Conservation (phyloP, 2,329 filamentous ascomycete genomes). For the Ophiostoma ulmi region DNA sequence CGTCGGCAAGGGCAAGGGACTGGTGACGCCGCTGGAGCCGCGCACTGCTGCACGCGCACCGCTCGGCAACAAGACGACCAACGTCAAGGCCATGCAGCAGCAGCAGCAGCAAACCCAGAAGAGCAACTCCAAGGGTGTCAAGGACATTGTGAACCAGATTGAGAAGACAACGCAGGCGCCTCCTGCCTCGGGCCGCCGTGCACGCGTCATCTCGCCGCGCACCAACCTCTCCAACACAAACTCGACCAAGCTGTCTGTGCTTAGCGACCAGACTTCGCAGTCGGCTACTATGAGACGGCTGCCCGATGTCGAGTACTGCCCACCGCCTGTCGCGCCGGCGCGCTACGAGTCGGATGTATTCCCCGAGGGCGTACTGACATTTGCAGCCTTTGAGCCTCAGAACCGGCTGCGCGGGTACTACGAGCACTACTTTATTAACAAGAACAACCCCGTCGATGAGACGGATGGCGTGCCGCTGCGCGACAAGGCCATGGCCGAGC, state of each 20-base stretch:
- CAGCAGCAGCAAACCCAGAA: slow-evolving; percentile 28
- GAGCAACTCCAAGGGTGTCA: slow-evolving; percentile 46
- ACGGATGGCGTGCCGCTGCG: slow-evolving; percentile 56
- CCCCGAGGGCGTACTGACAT: slow-evolving; percentile 51
- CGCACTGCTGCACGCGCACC: slow-evolving; percentile 63
- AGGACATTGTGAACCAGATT: slow-evolving; percentile 52
- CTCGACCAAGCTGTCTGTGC: slow-evolving; percentile 57
- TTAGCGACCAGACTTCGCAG: slow-evolving; percentile 35
- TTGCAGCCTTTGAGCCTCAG: slow-evolving; percentile 53
- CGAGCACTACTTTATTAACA: slow-evolving; percentile 45
- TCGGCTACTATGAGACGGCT: slow-evolving; percentile 34
- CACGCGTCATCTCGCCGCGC: slow-evolving; percentile 52
- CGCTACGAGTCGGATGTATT: slow-evolving; percentile 66
- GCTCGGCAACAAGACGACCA: slow-evolving; percentile 91
- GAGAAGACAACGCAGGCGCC: slow-evolving; percentile 52
- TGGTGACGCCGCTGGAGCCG: slow-evolving; percentile 67
- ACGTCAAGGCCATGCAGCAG: slow-evolving; percentile 58
- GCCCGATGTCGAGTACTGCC: slow-evolving; percentile 68
- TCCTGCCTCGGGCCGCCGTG: slow-evolving; percentile 54
- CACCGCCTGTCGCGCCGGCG: slow-evolving; percentile 60
- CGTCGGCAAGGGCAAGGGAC: slow-evolving; percentile 51
- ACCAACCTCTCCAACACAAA: slow-evolving; percentile 35
- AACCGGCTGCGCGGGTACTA: slow-evolving; percentile 60
- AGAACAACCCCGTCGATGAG: slow-evolving; percentile 55
- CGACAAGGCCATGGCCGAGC: slow-evolving; percentile 56